These are phyloP conservation scores for Polymyxa betae DNA, from an alignment of 208 protist species.

Conservation along the genomic window DNA sequence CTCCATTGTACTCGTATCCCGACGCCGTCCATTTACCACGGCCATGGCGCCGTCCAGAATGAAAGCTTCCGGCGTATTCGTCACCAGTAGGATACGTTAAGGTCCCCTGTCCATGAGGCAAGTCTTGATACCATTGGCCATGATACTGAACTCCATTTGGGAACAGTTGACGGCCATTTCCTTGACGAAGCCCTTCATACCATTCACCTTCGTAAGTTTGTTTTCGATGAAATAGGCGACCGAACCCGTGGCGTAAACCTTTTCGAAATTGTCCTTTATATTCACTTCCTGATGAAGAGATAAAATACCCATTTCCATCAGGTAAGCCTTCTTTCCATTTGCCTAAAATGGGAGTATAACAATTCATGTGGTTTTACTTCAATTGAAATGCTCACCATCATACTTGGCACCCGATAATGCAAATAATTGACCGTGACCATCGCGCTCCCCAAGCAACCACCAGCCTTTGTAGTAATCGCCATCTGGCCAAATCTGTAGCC, in stretches of 20 bases:
- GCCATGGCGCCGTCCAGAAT: neutral
- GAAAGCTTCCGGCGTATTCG: neutral
- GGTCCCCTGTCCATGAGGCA: neutral
- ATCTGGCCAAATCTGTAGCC: constrained; percentile 6
- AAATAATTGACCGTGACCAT: neutral
- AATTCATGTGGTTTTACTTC: neutral
- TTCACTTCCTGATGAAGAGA: neutral
- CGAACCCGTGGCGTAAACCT: neutral
- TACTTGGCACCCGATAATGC: neutral
- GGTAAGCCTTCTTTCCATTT: constrained; percentile 25
- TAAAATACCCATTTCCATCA: neutral
- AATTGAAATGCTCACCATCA: neutral
- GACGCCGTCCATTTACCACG: neutral
- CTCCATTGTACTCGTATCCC: neutral
- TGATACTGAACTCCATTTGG: neutral
- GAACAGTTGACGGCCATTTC: neutral
- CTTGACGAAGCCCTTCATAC: neutral
- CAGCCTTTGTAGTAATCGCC: constrained; percentile 38
- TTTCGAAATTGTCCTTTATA: neutral
- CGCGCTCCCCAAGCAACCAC: constrained; percentile 11
- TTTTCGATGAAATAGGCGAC: neutral
- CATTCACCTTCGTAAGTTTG: neutral
- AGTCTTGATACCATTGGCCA: neutral
- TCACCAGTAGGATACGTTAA: neutral
- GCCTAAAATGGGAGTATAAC: neutral